Conservation (phyloP, 139 green algal species). For the Pleodorina starrii region DNA sequence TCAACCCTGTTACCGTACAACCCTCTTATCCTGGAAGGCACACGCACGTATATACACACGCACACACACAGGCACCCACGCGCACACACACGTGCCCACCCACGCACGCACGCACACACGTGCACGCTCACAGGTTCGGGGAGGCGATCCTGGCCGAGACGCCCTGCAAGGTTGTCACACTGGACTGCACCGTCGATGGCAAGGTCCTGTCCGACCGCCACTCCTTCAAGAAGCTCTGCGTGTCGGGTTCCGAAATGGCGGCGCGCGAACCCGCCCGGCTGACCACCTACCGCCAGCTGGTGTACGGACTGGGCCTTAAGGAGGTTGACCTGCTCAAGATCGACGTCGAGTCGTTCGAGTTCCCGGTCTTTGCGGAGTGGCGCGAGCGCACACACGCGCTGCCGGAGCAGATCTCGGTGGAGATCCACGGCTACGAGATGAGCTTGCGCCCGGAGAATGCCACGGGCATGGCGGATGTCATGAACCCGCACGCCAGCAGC, state of each 20-base stretch:
- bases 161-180: not conserved
- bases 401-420: slow-evolving; percentile 11
- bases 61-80: no score
- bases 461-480: no score
- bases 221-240: not conserved
- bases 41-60: not conserved
- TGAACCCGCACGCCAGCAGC: not conserved
- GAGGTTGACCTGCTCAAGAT: slow-evolving; percentile 43
- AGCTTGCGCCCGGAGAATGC: no score
- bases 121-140: not conserved
- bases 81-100: no score
- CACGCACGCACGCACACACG: no score
- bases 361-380: slow-evolving; percentile 41
- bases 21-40: no score
- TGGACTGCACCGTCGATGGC: not conserved
- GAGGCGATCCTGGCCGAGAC: not conserved
- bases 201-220: not conserved
- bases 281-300: not conserved
- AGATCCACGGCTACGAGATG: slow-evolving; percentile 1
- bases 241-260: not conserved
- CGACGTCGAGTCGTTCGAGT: slow-evolving; percentile 53
- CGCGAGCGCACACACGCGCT: not conserved
- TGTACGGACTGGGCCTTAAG: not conserved
- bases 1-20: no score
- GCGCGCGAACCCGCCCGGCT: not conserved